Conservation (phyloP, 805 yeast species). For the Lachancea mirantina region DNA sequence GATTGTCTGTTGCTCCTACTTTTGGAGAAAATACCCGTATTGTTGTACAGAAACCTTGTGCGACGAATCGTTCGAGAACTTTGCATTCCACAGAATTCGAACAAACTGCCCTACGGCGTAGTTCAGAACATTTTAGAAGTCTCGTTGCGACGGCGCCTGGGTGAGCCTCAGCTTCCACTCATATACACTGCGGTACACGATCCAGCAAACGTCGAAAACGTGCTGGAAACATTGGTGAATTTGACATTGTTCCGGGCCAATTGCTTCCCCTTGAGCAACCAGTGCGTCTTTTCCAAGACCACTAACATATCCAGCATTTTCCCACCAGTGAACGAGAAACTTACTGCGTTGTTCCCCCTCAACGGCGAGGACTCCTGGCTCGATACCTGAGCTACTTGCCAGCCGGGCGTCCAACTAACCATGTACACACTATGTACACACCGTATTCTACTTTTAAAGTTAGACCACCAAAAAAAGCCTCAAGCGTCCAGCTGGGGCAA, state of each 20-base stretch:
- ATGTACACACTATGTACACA: too few species aligned
- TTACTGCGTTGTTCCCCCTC: conserved; percentile 23
- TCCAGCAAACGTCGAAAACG: conserved; percentile 22
- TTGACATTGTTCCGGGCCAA: conserved; percentile 28
- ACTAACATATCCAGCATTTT: conserved; percentile 19
- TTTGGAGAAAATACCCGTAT: conserved; percentile 36
- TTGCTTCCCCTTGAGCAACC: conserved; percentile 26
- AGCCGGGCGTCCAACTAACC: too few species aligned
- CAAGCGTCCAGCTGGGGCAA: too few species aligned
- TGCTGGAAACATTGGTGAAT: conserved; percentile 26
- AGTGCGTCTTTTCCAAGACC: conserved; percentile 28
- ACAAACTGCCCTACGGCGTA: conserved; percentile 24
- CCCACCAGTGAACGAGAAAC: conserved; percentile 24
- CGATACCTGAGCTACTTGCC: conserved; percentile 14
- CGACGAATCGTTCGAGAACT: conserved; percentile 16
- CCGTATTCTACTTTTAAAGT: too few species aligned
- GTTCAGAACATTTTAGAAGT: conserved; percentile 10
- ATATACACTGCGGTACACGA: conserved; percentile 23
- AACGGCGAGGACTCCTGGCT: conserved; percentile 29
- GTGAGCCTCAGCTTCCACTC: conserved; percentile 6
- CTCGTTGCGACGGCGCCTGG: conserved; percentile 18
- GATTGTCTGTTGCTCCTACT: conserved; percentile 32
- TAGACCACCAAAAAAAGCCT: too few species aligned
- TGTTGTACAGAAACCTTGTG: conserved; percentile 36
- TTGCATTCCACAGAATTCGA: conserved; percentile 15